Evolutionary conservation across 257 asterid genomes (phyloP), one percentile per base, ranked within the genome.

Genomic region (Scutellaria galericulata): DNA sequence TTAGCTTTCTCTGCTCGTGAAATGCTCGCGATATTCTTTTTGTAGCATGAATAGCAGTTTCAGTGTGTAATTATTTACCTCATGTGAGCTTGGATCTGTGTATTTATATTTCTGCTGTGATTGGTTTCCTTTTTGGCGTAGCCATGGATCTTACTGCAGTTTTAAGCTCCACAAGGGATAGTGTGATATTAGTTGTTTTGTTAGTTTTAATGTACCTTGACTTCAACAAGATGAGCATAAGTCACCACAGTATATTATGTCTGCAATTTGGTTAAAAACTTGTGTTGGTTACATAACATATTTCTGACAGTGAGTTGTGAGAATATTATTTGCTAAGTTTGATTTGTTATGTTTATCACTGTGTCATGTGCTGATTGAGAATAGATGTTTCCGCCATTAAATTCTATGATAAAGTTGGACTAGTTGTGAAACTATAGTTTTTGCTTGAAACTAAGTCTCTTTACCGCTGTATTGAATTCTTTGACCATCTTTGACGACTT

Each of bases 51-150:
- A 40, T 2, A 37, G 61, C 10, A 11, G 31, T 37, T 55, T 50
- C 9, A 14, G 4, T 65, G 51, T 14, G 41, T 20, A 12, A 15
- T 9, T 54, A 11, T 37, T 56, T 64, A 64, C 4, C 6, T 47
- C 7, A 37, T 61, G n/a, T 15, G 68, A 44, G 39, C 66, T 50
- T 72, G 64, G 2, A 50, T 42, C 18, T 42, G 46, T 18, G 73
- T 13, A 20, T 40, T 45, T 50, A 14, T 14, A 24, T 58, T 50
- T 53, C 7, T 31, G 40, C 39, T 72, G 47, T 57, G 68, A 44
- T 67, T 51, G 18, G 51, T 24, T 40, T 61, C 12, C 7, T 53
- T 53, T 18, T 42, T 40, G 58, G 60, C 42, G 15, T 22, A n/a
- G 53, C 65, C 7, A 35, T 47, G 58, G 39, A 45, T n/a, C 41